Evolutionary conservation across 2,329 filamentous ascomycete genomes (phyloP).

Genomic region (Madurella fahalii): DNA sequence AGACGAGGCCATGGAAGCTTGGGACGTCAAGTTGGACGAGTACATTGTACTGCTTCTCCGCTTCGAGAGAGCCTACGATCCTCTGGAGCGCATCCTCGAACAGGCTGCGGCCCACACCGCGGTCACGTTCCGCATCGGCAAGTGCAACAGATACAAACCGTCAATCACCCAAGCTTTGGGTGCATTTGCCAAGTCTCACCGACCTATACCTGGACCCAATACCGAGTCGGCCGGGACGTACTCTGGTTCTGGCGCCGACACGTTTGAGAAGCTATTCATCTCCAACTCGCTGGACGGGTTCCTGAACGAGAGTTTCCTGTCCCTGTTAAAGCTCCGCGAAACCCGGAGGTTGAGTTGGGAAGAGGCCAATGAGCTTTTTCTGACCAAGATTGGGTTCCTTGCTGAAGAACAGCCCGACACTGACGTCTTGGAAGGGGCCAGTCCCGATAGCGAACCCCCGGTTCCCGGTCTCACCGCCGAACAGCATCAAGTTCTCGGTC

Average conservation of each 20-base stretch:
- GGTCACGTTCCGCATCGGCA: conserved; percentile 64
- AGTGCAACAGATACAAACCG: conserved; percentile 70
- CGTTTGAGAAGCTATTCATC: conserved; percentile 60
- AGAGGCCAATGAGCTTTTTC: conserved; percentile 50
- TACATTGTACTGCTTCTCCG: conserved; percentile 72
- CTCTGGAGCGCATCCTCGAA: conserved; percentile 50
- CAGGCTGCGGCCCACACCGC: conserved; percentile 34
- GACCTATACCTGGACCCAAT: background rate
- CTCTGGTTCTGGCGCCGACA: conserved; percentile 20
- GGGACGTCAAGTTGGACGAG: conserved; percentile 62
- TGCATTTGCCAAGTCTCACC: conserved; percentile 30
- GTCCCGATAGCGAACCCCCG: background rate
- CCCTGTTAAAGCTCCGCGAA: conserved; percentile 57
- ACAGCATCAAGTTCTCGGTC: conserved; percentile 26
- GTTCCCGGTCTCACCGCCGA: conserved; percentile 12
- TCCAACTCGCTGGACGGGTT: conserved; percentile 67
- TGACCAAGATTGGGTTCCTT: background rate
- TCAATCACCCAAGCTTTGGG: conserved; percentile 39
- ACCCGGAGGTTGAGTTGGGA: conserved; percentile 58
- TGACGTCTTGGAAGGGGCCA: background rate
- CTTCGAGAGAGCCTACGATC: conserved; percentile 58
- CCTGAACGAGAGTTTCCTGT: conserved; percentile 61
- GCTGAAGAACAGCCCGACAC: background rate
- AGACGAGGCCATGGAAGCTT: conserved; percentile 70
- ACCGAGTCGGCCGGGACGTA: background rate